phyloP scores from a whole-genome alignment of 495 filamentous ascomycete genomes.

The Extremus antarcticus region DNA sequence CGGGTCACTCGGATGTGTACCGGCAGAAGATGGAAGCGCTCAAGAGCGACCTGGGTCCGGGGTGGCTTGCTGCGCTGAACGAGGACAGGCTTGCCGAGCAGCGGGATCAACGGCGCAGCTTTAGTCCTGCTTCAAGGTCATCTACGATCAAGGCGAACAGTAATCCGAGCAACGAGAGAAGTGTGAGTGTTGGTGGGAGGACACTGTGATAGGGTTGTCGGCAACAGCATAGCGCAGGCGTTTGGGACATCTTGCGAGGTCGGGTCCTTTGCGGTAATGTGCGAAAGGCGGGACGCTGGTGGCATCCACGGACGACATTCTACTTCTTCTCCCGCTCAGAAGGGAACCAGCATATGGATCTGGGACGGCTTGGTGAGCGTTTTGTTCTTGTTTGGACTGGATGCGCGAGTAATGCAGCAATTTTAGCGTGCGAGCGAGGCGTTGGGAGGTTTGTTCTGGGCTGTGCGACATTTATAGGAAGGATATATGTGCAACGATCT shows the following conservation, averaged over 20 bases:
- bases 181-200: slow-evolving; percentile 12
- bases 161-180: not conserved
- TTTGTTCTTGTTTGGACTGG: not conserved
- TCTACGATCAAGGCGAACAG: not conserved
- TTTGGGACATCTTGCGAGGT: not conserved
- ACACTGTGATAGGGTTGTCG: slow-evolving; percentile 9
- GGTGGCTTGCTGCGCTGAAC: slow-evolving; percentile 74
- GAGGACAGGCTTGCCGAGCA: slow-evolving; percentile 42
- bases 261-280: not conserved
- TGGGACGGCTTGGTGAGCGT: not conserved
- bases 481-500: not conserved
- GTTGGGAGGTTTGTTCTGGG: not conserved
- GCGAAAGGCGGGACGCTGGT: not conserved
- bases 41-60: slow-evolving; percentile 68
- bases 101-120: slow-evolving; percentile 6
- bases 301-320: not conserved
- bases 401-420: not conserved
- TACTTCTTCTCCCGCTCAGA: not conserved
- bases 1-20: slow-evolving; percentile 69
- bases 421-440: not conserved
- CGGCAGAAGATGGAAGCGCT: slow-evolving; percentile 75
- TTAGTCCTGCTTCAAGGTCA: slow-evolving; percentile 10
- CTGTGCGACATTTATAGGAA: not conserved
- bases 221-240: not conserved
- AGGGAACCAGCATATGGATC: not conserved